Evolutionary conservation across 257 asterid genomes (phyloP), one percentile per base, ranked within the genome.

Genomic region (Verbascum thapsus): DNA sequence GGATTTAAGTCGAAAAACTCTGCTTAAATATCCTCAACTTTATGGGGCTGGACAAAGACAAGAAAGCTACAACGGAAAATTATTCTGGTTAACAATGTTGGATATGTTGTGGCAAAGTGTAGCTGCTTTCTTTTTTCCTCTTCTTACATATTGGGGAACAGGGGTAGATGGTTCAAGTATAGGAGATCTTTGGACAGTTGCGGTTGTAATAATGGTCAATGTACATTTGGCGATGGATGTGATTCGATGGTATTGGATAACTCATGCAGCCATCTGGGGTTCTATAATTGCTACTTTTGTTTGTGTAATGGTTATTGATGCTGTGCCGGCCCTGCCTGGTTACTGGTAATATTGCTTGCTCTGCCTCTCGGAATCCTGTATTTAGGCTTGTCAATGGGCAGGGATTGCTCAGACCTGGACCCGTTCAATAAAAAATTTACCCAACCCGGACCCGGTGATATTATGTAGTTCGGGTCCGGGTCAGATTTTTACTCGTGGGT

Each of bases 81-180:
- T 90, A 57, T 90, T 90, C 73, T 94, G 98, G 95, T 53, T 85
- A 30, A 85, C 84, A 15, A 90, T 94, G 74, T 20, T 79, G 42
- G 99, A 94, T 85, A 84, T 95, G 0, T 40, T 94, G 54, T 94
- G 99, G 99, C 99, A 94, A 73, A 94, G 99, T 58, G 47, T 74
- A 65, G 96, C 83, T 30, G 79, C 69, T 41, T 90, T 87, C 78
- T 90, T 85, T 40, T 70, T 74, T 18, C 96, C 99, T 59, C 68
- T 84, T 34, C 64, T 87, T 17, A 96, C 95, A 7, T 90, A 94
- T 63, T 76, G 99, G 95, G 74, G 32, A 72, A 87, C 88, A 55
- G 63, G 60, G 3, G 57, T 90, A 45, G 98, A 83, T 38, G 68
- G 77, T 58, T 94, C 99, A 19, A 86, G 98, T 78, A 45, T 94